Evolutionary conservation across 306 rosid species (phyloP).

Genomic region (Alnus glutinosa): DNA sequence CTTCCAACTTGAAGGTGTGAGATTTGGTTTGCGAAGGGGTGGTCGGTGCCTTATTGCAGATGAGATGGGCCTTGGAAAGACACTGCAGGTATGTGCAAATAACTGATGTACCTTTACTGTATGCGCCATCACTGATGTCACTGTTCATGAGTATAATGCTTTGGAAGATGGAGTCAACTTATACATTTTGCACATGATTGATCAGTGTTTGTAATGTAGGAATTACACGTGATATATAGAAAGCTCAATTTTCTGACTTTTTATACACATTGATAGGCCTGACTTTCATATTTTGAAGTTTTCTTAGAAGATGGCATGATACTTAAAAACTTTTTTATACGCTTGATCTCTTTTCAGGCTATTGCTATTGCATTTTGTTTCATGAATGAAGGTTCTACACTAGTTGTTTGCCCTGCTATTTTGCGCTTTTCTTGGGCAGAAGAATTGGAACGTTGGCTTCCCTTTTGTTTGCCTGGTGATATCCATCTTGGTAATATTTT

Average conservation of each 20-base stretch:
- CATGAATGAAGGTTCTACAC: conserved; percentile 73
- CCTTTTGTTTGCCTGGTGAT: conserved; percentile 81
- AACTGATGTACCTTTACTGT: conserved; percentile 7
- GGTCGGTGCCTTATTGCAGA: conserved; percentile 91
- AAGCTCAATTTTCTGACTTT: neutral
- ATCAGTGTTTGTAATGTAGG: neutral
- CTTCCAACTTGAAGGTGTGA: conserved; percentile 80
- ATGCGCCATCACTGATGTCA: neutral
- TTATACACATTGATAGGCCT: neutral
- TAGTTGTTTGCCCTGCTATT: conserved; percentile 94
- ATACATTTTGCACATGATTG: neutral
- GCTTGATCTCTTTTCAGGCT: conserved; percentile 53
- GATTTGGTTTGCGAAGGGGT: conserved; percentile 83
- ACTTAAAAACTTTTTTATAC: neutral
- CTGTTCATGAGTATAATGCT: neutral
- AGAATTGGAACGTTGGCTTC: conserved; percentile 96
- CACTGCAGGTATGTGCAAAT: conserved; percentile 70
- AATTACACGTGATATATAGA: neutral
- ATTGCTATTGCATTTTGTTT: conserved; percentile 89
- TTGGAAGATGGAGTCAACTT: neutral
- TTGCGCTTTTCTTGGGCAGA: conserved; percentile 96
- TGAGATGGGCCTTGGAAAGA: conserved; percentile 97
- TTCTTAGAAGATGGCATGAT: conserved; percentile 5
- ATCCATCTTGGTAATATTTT: conserved; percentile 70
- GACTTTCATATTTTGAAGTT: neutral